These are phyloP conservation scores for Xerocomus potaroensis DNA, from an alignment of 768 basidiomycete genomes.

Conservation along the genomic window DNA sequence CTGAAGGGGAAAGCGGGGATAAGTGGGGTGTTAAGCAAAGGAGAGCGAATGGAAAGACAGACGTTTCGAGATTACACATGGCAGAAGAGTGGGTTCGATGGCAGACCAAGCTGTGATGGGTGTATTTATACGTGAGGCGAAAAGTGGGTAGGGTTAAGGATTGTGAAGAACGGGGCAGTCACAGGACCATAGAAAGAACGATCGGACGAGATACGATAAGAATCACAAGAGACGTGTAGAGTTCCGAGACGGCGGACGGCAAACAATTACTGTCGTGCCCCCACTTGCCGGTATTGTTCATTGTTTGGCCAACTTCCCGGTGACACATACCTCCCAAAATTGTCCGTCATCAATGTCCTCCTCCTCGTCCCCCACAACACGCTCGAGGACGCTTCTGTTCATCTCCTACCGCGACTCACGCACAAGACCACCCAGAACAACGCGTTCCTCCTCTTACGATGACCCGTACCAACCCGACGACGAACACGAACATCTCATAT, in stretches of 20 bases:
- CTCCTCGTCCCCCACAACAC: constrained; percentile 50
- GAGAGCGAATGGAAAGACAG: constrained; percentile 17
- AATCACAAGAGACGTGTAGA: too few species aligned
- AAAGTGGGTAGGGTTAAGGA: constrained; percentile 17
- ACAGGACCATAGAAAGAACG: constrained; percentile 28
- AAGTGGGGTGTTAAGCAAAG: constrained; percentile 12
- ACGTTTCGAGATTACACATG: constrained; percentile 62
- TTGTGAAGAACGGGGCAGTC: constrained; percentile 20
- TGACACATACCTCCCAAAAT: constrained; percentile 16
- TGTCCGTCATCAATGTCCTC: constrained; percentile 28
- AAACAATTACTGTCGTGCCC: too few species aligned
- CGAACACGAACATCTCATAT: constrained; percentile 67
- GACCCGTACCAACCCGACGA: constrained; percentile 43
- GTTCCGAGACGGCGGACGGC: too few species aligned
- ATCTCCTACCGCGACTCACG: constrained; percentile 88
- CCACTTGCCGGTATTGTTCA: constrained; percentile 20
- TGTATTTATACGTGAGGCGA: constrained; percentile 30
- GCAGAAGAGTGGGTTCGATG: not conserved
- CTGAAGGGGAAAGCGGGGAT: constrained; percentile 43
- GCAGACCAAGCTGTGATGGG: too few species aligned
- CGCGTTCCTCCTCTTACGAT: constrained; percentile 42
- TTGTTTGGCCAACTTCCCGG: constrained; percentile 16
- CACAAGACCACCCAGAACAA: constrained; percentile 34
- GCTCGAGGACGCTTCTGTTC: constrained; percentile 89
- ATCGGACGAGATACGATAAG: constrained; percentile 30